Percentiles rank a stretch among this genome's conserved stretches.
Conservation (phyloP, 495 filamentous ascomycete genomes). For the Talaromyces trachyspermus region DNA sequence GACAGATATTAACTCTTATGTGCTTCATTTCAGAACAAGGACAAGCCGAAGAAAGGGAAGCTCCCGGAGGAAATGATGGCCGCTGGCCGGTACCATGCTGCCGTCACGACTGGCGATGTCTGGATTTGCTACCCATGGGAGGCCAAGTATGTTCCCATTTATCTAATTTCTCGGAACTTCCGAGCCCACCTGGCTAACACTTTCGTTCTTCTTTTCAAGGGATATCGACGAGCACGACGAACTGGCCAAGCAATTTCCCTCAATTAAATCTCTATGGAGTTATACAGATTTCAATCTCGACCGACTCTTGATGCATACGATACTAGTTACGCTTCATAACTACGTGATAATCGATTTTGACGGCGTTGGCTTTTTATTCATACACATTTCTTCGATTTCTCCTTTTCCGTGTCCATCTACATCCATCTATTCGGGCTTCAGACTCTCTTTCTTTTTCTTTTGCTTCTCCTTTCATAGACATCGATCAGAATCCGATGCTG, state of each 20-base stretch:
- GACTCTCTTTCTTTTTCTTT: no score
- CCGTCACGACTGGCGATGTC: conserved; percentile 78
- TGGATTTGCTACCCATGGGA: conserved; percentile 99
- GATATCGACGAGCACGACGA: conserved; percentile 91
- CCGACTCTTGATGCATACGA: conserved; percentile 4
- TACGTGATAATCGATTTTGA: neutral
- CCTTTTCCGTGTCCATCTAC: no score
- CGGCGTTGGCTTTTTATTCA: no score
- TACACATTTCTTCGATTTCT: no score
- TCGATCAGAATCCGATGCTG: neutral
- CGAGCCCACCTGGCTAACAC: neutral
- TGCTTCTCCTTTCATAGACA: neutral
- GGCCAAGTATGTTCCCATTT: conserved; percentile 54
- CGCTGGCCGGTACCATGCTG: conserved; percentile 72
- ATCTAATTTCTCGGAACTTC: neutral
- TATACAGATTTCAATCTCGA: conserved; percentile 11
- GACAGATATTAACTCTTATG: conserved; percentile 1
- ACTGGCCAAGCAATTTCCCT: conserved; percentile 51
- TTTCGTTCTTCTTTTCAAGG: conserved; percentile 23
- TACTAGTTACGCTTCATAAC: no score
- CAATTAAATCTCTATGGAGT: conserved; percentile 19
- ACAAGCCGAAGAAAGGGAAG: conserved; percentile 87
- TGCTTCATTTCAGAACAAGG: conserved; percentile 64
- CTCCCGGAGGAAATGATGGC: conserved; percentile 76
- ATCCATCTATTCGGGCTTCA: no score